Evolutionary conservation across 352 stramenopile species (phyloP).

Genomic region (Phytophthora brassicae): DNA sequence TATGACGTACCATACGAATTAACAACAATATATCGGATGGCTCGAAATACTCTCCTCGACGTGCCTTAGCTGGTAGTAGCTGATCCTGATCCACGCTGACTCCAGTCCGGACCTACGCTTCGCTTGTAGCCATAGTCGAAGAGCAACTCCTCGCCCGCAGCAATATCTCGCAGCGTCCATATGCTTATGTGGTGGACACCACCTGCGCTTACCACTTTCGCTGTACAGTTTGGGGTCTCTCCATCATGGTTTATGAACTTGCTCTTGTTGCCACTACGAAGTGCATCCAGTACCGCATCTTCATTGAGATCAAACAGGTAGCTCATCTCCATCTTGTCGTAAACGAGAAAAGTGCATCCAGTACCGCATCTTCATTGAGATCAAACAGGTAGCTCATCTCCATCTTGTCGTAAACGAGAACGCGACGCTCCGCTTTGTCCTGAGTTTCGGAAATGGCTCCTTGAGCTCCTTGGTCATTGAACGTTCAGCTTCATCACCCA

Average conservation of each 20-base stretch:
- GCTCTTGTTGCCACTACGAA: conserved; percentile 91
- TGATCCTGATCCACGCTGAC: conserved; percentile 23
- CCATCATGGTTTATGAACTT: conserved; percentile 86
- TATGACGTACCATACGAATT: no score
- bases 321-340: conserved; percentile 76
- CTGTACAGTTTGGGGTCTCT: conserved; percentile 68
- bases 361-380: conserved; percentile 82
- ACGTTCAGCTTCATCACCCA: no score
- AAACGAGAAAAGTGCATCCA: conserved; percentile 91
- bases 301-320: conserved; percentile 93
- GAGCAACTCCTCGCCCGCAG: conserved; percentile 59
- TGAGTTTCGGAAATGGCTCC: no score
- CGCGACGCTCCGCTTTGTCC: conserved; percentile 63
- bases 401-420: conserved; percentile 78
- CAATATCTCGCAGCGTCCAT: conserved; percentile 83
- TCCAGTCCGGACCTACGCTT: conserved; percentile 61
- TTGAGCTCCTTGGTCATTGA: no score
- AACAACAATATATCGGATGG: no score
- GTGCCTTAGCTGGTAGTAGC: conserved; percentile 15
- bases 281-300: conserved; percentile 86
- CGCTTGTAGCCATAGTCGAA: conserved; percentile 71
- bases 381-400: conserved; percentile 92
- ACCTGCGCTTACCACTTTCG: conserved; percentile 77
- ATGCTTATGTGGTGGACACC: conserved; percentile 90
- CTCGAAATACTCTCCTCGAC: no score